Evolutionary conservation across 768 basidiomycete genomes (phyloP), one percentile per base, ranked within the genome.

Genomic region (Psilocybe sp.): DNA sequence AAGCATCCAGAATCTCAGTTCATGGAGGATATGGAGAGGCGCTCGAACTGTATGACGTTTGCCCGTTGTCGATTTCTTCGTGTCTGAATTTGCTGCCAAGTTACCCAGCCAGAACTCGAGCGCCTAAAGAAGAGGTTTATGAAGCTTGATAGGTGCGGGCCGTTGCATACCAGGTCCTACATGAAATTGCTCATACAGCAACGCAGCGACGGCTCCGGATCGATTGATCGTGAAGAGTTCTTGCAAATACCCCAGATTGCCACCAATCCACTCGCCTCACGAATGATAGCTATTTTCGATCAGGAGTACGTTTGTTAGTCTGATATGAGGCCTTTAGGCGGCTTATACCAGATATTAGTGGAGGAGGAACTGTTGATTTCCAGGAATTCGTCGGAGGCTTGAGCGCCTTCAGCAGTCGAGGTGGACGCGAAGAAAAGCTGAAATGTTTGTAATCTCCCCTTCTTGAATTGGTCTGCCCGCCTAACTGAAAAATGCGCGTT

Each of bases 211-310:
- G 94, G 94, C 44, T 95, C 92, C 28, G 97, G 97, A 53, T 94
- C 95, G 16, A 96, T 99, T 69, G 96, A 98, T 76, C 89, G 92
- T 40, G 97, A 98, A 59, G 97, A 99, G 69, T 99, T 99, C 72
- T 74, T 98, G 53, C 93, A 94, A 76, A 97, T 99, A 78, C 97
- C 97, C 0, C 93, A 96, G 75, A 98, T 98, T 61, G 96, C 96
- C 16, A 94, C 92, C 50, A 99, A 98, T 69, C 97, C 97, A 0
- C 75, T 99, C 42, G 93, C 97, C 46, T 89, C 88, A 47, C 84
- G 97, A 51, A 93, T 99, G 94, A 98, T 99, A 63, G 97, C 97
- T 45, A 98, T 99, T 64, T 99, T 99, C 62, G 97, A 99, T 64
- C 92, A 98, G 71, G 95, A 98, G 96, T 98, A 60, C 70, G 92